Conservation (phyloP, 1,284 basidiomycete genomes). For the Irpex rosettiformis region DNA sequence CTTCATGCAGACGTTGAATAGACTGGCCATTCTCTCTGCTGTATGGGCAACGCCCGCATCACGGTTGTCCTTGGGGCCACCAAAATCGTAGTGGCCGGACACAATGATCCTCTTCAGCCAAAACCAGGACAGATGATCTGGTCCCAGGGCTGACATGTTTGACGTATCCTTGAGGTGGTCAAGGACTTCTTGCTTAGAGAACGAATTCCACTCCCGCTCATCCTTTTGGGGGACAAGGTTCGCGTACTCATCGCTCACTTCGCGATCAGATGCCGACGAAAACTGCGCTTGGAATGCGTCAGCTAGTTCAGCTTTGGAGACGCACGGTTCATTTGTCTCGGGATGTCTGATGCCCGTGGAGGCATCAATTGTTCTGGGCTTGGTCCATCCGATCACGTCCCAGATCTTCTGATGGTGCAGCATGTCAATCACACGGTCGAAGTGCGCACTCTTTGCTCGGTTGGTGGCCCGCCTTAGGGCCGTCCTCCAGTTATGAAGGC, state of each 20-base stretch:
- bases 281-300: slow-evolving; percentile 10
- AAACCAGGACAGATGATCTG: slow-evolving; percentile 10
- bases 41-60: background rate
- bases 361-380: background rate
- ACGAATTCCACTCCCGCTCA: background rate
- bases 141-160: slow-evolving; percentile 9
- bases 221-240: slow-evolving; percentile 3
- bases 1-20: slow-evolving; percentile 7
- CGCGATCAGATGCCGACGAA: background rate
- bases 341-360: slow-evolving; percentile 1
- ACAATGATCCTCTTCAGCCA: slow-evolving; percentile 2
- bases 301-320: slow-evolving; percentile 1
- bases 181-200: background rate
- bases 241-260: background rate
- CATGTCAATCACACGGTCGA: slow-evolving; percentile 6
- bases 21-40: background rate
- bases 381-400: slow-evolving; percentile 13
- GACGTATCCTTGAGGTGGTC: background rate
- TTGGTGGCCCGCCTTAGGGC: slow-evolving; percentile 1
- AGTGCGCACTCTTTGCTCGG: slow-evolving; percentile 4
- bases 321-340: background rate
- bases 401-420: slow-evolving; percentile 7
- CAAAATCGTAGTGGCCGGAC: background rate
- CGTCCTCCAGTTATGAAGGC: background rate
- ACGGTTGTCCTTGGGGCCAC: background rate